These are phyloP conservation scores for Crithidia expoeki DNA, from an alignment of 208 protist genomes.

Conservation along the genomic window DNA sequence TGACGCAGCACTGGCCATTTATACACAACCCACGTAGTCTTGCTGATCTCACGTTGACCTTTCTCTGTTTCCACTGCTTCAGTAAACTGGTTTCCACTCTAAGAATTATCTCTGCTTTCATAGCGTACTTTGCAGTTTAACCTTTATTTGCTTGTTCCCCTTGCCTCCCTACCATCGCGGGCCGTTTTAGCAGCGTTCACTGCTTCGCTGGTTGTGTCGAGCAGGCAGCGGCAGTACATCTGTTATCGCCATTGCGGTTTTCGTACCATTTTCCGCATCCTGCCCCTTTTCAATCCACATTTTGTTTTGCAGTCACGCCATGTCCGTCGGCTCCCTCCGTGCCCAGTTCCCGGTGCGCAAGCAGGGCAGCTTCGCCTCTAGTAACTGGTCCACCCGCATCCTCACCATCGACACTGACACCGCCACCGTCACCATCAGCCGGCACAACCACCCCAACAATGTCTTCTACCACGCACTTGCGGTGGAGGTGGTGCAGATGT, in stretches of 20 bases:
- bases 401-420: constrained; percentile 28
- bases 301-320: neutral
- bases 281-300: neutral
- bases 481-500: constrained; percentile 24
- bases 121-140: too few species aligned
- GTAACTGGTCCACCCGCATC: constrained; percentile 30
- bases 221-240: too few species aligned
- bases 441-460: constrained; percentile 24
- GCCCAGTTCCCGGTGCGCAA: constrained; percentile 28
- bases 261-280: neutral
- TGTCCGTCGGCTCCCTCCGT: neutral
- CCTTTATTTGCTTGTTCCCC: too few species aligned
- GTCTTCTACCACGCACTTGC: constrained; percentile 28
- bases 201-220: too few species aligned
- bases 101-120: too few species aligned
- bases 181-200: too few species aligned
- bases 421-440: constrained; percentile 30
- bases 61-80: too few species aligned
- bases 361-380: constrained; percentile 2
- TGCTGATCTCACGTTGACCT: too few species aligned
- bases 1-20: too few species aligned
- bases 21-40: too few species aligned
- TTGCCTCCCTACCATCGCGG: too few species aligned
- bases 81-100: too few species aligned
- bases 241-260: neutral